Percentiles rank a stretch among this genome's conserved stretches.
Conservation (phyloP, 495 filamentous ascomycete species). For the Haplographium delicatum region DNA sequence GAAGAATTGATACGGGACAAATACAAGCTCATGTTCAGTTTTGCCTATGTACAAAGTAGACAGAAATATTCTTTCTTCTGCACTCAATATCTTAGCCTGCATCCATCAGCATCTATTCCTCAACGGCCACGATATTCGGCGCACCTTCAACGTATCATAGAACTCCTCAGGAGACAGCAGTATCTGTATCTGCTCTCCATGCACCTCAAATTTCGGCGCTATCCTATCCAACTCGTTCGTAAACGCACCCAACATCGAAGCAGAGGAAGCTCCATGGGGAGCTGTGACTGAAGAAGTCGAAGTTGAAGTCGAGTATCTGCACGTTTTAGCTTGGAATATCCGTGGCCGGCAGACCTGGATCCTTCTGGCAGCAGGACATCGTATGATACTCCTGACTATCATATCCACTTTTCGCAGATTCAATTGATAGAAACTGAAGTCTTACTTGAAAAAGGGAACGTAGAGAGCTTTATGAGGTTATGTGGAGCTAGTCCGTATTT, state of each 20-base stretch:
- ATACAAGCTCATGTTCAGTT: conserved; percentile 80
- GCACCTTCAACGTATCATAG: conserved; percentile 81
- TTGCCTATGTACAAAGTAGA: conserved; percentile 96
- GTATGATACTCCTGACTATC: conserved; percentile 22
- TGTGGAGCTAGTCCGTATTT: conserved; percentile 15
- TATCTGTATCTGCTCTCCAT: conserved; percentile 74
- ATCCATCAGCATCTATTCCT: conserved; percentile 17
- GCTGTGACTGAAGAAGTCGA: conserved; percentile 32
- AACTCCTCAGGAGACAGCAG: conserved; percentile 76
- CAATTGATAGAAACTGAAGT: neutral
- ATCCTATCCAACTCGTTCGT: conserved; percentile 81
- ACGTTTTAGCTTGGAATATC: conserved; percentile 10
- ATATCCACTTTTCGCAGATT: conserved; percentile 13
- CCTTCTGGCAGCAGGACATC: conserved; percentile 23
- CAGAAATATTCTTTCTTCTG: conserved; percentile 76
- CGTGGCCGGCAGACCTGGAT: conserved; percentile 17
- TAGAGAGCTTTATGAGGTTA: neutral
- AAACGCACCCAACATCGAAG: conserved; percentile 57
- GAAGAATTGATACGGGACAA: conserved; percentile 10
- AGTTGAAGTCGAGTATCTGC: conserved; percentile 29
- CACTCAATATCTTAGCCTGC: conserved; percentile 74
- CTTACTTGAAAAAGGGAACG: neutral
- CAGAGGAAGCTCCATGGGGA: conserved; percentile 27
- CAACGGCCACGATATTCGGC: conserved; percentile 10
- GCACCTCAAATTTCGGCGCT: conserved; percentile 81